Evolutionary conservation across 2,329 filamentous ascomycete species (phyloP).

Genomic region (Didymella glomerata): DNA sequence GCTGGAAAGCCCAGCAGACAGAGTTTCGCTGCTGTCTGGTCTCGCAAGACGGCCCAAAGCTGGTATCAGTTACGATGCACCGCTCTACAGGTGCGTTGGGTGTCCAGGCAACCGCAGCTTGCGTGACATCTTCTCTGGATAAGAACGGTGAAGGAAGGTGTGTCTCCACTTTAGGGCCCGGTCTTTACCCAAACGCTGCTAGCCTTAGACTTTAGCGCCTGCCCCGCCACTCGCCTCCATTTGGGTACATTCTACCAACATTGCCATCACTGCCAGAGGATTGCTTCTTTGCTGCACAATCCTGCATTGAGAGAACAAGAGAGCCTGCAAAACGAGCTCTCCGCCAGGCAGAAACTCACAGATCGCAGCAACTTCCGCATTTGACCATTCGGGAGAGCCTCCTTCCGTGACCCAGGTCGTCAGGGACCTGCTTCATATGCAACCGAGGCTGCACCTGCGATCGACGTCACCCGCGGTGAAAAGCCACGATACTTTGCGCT

Average conservation of each 20-base stretch:
- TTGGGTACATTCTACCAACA: not conserved
- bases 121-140: not conserved
- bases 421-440: not conserved
- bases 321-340: not conserved
- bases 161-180: not conserved
- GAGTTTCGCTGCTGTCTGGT: not conserved
- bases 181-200: not conserved
- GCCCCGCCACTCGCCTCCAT: not conserved
- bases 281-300: not conserved
- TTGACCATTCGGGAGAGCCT: not conserved
- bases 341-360: not conserved
- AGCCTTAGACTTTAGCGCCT: not conserved
- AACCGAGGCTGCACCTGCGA: slow-evolving; percentile 4
- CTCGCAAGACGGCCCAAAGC: not conserved
- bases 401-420: not conserved
- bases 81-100: not conserved
- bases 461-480: slow-evolving; percentile 3
- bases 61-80: not conserved
- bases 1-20: not conserved
- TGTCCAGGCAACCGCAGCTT: not conserved
- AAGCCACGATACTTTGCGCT: not conserved
- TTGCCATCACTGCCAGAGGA: not conserved
- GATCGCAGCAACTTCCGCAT: not conserved
- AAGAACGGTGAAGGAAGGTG: not conserved
- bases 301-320: not conserved